A percentile compares a stretch with the other conserved stretches of the same genome.
Evolutionary conservation across 108 stramenopile species (phyloP).

Genomic region (Skeletonema marinoi): DNA sequence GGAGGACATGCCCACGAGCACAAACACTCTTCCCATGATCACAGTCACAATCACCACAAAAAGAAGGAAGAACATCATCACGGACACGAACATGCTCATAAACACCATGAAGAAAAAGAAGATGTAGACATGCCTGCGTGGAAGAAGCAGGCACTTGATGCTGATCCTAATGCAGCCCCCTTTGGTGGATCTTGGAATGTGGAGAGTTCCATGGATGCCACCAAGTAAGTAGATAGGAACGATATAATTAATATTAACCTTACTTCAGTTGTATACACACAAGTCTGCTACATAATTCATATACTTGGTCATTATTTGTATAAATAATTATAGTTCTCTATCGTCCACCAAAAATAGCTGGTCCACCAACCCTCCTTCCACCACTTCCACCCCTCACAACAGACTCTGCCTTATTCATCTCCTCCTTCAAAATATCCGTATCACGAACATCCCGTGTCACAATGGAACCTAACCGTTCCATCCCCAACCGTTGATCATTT

Average conservation of each 20-base stretch:
- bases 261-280: not conserved
- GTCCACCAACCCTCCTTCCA: not conserved
- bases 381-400: not conserved
- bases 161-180: slow-evolving; percentile 69
- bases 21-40: not conserved
- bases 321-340: not conserved
- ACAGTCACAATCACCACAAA: slow-evolving; percentile 17
- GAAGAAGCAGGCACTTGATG: slow-evolving; percentile 71
- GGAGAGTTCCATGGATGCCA: slow-evolving; percentile 68
- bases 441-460: slow-evolving; percentile 46
- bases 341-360: not conserved
- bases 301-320: too few relatives aligned
- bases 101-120: slow-evolving; percentile 18
- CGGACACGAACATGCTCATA: not conserved
- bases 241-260: not conserved
- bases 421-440: slow-evolving; percentile 39
- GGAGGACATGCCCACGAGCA: not conserved
- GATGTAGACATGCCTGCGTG: slow-evolving; percentile 71
- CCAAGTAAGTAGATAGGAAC: slow-evolving; percentile 9
- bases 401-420: slow-evolving; percentile 20
- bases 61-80: slow-evolving; percentile 19
- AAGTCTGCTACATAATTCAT: too few relatives aligned
- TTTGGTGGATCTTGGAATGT: slow-evolving; percentile 77
- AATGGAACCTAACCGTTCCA: slow-evolving; percentile 39
- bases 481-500: slow-evolving; percentile 43